A percentile compares a stretch with the other conserved stretches of the same genome.
phyloP scores from a whole-genome alignment of 495 filamentous ascomycete species.

The Aspergillus olivimuriae region DNA sequence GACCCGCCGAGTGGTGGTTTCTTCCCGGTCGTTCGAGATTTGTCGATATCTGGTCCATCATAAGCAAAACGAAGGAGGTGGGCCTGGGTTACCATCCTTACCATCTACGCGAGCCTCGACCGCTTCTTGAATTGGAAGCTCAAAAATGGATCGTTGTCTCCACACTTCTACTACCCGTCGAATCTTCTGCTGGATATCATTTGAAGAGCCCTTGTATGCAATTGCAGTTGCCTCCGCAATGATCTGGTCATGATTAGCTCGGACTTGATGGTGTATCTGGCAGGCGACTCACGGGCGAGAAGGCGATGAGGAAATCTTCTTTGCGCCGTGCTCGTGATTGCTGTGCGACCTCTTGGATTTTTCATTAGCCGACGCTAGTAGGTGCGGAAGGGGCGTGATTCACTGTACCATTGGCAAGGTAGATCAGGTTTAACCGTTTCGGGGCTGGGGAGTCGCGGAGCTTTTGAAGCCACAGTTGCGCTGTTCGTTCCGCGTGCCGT shows the following conservation, averaged over 20 bases:
- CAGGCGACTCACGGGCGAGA: slow-evolving; percentile 57
- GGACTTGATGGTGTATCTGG: background rate
- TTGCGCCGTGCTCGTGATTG: slow-evolving; percentile 88
- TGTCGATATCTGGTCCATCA: slow-evolving; percentile 75
- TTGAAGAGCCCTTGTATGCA: slow-evolving; percentile 80
- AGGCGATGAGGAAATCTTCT: slow-evolving; percentile 85
- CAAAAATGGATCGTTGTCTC: slow-evolving; percentile 83
- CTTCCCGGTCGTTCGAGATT: slow-evolving; percentile 56
- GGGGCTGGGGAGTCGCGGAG: slow-evolving; percentile 75
- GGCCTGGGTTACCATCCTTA: slow-evolving; percentile 39
- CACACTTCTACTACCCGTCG: slow-evolving; percentile 89
- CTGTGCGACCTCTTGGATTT: slow-evolving; percentile 96
- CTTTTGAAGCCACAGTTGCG: slow-evolving; percentile 80
- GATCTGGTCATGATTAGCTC: slow-evolving; percentile 42
- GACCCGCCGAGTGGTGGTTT: slow-evolving; percentile 66
- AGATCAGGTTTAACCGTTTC: slow-evolving; percentile 86
- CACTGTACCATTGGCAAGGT: slow-evolving; percentile 82
- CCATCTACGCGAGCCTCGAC: slow-evolving; percentile 76
- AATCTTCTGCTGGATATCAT: slow-evolving; percentile 81
- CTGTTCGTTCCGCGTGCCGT: slow-evolving; percentile 82
- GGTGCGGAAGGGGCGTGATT: background rate
- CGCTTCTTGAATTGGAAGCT: slow-evolving; percentile 63
- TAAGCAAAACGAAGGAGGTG: too few relatives aligned
- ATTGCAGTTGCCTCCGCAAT: slow-evolving; percentile 77
- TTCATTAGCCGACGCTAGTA: too few relatives aligned